Conservation (phyloP, 2,329 filamentous ascomycete genomes). For the Dendrostoma leiphaemia region DNA sequence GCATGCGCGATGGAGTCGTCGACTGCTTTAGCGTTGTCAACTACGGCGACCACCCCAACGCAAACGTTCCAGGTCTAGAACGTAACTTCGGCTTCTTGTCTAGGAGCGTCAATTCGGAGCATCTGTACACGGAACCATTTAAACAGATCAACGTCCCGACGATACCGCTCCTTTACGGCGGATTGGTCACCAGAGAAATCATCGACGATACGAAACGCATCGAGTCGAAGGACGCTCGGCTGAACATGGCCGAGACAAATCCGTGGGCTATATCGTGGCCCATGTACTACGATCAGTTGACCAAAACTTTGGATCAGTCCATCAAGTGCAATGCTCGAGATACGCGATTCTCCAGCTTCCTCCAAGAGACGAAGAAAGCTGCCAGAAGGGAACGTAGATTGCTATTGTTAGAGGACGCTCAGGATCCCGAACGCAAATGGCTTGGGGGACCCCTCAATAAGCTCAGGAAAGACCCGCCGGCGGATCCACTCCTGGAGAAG, state of each 20-base stretch:
- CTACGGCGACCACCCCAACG: not conserved
- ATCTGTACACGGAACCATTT: not conserved
- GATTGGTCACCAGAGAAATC: not conserved
- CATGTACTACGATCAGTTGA: not conserved
- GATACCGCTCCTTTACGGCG: not conserved
- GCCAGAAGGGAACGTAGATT: not conserved
- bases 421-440: not conserved
- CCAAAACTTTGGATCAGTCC: not conserved
- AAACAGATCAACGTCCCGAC: constrained; percentile 8
- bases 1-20: constrained; percentile 5
- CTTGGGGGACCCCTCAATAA: not conserved
- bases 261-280: constrained; percentile 10
- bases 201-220: not conserved
- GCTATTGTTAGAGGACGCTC: not conserved
- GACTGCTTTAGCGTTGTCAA: constrained; percentile 10
- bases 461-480: not conserved
- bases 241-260: not conserved
- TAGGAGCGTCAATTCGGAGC: not conserved
- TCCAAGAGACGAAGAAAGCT: not conserved
- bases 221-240: not conserved
- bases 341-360: not conserved
- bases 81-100: constrained; percentile 4
- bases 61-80: no score
- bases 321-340: constrained; percentile 4
- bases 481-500: not conserved